Evolutionary conservation across 1,284 basidiomycete species (phyloP).

Genomic region (Ganoderma lucidum): DNA sequence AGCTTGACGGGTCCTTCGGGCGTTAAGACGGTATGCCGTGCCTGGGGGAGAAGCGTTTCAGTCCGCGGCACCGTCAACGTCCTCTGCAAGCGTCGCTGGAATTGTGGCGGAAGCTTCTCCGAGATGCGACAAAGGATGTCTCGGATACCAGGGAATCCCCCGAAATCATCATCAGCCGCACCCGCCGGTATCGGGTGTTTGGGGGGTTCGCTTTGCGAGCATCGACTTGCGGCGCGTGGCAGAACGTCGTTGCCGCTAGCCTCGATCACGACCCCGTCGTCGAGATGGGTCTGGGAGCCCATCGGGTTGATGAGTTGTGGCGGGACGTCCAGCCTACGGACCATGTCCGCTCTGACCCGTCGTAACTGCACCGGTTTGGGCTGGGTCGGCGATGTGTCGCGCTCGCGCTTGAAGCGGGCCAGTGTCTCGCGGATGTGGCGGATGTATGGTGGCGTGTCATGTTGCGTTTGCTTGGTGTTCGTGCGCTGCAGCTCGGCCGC

Average conservation of each 20-base stretch:
- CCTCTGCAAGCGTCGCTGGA: conserved; percentile 59
- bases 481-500: conserved; percentile 48
- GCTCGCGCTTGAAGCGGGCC: conserved; percentile 18
- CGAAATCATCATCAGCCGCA: neutral
- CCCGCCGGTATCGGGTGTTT: neutral
- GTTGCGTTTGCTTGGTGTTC: neutral
- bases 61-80: conserved; percentile 81
- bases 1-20: conserved; percentile 49
- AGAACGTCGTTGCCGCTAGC: neutral
- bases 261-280: neutral
- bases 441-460: conserved; percentile 16
- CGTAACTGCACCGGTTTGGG: conserved; percentile 36
- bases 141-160: neutral
- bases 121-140: conserved; percentile 35
- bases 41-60: conserved; percentile 63
- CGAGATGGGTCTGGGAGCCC: neutral
- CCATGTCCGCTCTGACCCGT: neutral
- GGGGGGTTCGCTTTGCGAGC: neutral
- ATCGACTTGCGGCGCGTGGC: neutral
- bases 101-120: conserved; percentile 61
- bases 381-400: neutral
- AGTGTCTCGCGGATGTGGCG: conserved; percentile 27
- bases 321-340: neutral
- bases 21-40: conserved; percentile 21
- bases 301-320: neutral